These are phyloP conservation scores for Syncephalastrum monosporum DNA, from an alignment of 371 early-diverging fungal species.

Conservation along the genomic window DNA sequence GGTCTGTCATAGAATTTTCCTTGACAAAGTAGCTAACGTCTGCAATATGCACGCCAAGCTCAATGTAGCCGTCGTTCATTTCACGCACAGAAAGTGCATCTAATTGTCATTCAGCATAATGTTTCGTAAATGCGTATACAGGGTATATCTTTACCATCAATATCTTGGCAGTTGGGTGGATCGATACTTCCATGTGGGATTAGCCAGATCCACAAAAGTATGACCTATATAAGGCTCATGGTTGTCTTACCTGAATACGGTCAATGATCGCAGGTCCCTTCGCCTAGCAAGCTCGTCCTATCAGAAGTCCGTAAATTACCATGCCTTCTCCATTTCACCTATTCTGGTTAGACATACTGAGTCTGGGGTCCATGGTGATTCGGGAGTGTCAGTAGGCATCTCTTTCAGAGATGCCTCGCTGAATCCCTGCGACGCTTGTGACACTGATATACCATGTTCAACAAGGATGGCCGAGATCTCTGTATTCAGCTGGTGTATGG, in stretches of 20 bases:
- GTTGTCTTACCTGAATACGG: constrained; percentile 37
- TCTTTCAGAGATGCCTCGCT: constrained; percentile 66
- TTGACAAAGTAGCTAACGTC: constrained; percentile 95
- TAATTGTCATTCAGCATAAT: constrained; percentile 47
- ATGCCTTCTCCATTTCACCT: background rate
- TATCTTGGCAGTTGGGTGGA: constrained; percentile 92
- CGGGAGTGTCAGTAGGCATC: constrained; percentile 63
- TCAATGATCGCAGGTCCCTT: constrained; percentile 53
- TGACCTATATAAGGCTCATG: background rate
- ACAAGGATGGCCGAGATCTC: constrained; percentile 79
- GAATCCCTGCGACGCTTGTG: constrained; percentile 68
- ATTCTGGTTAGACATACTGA: constrained; percentile 16
- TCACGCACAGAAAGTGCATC: constrained; percentile 88
- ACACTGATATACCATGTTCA: constrained; percentile 75
- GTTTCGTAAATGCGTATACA: constrained; percentile 61
- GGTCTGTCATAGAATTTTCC: constrained; percentile 78
- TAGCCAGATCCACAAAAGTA: constrained; percentile 22
- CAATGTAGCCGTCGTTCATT: constrained; percentile 52
- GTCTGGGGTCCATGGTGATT: constrained; percentile 59
- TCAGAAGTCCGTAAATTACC: background rate
- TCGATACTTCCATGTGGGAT: constrained; percentile 64
- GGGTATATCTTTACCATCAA: constrained; percentile 65
- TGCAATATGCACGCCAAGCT: constrained; percentile 97
- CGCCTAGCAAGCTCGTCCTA: constrained; percentile 53
- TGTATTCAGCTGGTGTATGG: constrained; percentile 66